These are phyloP conservation scores for Phytopythium helicoides DNA, from an alignment of 352 stramenopile genomes.

Conservation along the genomic window DNA sequence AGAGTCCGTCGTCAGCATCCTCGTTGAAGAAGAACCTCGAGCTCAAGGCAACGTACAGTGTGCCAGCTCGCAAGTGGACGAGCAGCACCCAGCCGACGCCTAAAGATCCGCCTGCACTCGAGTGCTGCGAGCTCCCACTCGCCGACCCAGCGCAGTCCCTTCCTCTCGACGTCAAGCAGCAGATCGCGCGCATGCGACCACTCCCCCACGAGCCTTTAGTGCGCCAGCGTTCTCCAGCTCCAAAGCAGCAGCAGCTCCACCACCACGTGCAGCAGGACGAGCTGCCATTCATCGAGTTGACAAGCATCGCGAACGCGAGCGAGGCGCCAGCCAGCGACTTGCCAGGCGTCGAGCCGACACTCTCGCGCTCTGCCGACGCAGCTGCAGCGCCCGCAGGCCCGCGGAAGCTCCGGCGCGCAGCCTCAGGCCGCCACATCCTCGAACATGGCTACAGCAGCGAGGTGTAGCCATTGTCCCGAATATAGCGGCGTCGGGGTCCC, in stretches of 20 bases:
- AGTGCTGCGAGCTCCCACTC: slow-evolving; percentile 57
- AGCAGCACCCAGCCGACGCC: slow-evolving; percentile 36
- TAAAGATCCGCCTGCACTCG: slow-evolving; percentile 47
- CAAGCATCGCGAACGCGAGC: no score
- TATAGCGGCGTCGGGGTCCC: no score
- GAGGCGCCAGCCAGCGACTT: neutral
- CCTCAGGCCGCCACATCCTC: neutral
- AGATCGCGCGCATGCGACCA: slow-evolving; percentile 36
- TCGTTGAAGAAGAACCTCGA: slow-evolving; percentile 67
- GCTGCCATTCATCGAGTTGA: neutral
- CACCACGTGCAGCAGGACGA: neutral
- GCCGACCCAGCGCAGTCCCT: slow-evolving; percentile 55
- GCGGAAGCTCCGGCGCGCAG: neutral
- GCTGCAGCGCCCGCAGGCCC: neutral
- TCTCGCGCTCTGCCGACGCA: neutral
- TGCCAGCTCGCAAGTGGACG: slow-evolving; percentile 60
- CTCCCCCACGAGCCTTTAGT: slow-evolving; percentile 53
- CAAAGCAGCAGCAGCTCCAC: neutral
- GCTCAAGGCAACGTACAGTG: slow-evolving; percentile 58
- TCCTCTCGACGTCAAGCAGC: slow-evolving; percentile 40
- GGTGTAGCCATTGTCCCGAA: no score
- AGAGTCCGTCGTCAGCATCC: slow-evolving; percentile 37
- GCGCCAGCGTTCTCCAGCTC: slow-evolving; percentile 1
- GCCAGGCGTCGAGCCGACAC: neutral
- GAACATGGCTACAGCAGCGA: neutral